These are phyloP conservation scores for Ottelia alismoides DNA, from an alignment of 106 monocot species.

Conservation along the genomic window DNA sequence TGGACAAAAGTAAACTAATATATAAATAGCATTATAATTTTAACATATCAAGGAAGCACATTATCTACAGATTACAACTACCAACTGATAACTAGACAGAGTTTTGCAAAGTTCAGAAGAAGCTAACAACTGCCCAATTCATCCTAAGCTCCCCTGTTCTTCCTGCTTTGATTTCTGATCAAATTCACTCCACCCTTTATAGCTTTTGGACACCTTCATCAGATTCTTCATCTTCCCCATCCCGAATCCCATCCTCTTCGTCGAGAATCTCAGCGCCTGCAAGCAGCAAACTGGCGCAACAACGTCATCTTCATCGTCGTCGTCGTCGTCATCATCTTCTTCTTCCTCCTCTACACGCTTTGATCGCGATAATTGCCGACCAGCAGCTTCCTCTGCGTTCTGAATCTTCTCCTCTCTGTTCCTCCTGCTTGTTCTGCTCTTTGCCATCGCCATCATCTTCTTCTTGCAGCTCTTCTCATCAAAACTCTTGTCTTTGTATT, in stretches of 20 bases:
- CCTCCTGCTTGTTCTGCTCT: not conserved
- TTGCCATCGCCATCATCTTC: constrained; percentile 7
- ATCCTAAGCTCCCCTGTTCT: too few species aligned
- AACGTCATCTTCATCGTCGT: constrained; percentile 23
- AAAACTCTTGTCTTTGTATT: not conserved
- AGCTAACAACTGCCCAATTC: too few species aligned
- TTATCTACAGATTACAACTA: too few species aligned
- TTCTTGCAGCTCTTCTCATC: constrained; percentile 4
- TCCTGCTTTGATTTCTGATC: constrained; percentile 10
- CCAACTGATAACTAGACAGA: too few species aligned
- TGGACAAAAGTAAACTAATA: too few species aligned
- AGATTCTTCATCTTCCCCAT: constrained; percentile 39
- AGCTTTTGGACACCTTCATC: constrained; percentile 41
- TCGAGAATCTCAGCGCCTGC: constrained; percentile 51
- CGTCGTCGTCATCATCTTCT: constrained; percentile 7
- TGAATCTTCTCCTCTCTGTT: not conserved
- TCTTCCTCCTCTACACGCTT: too few species aligned
- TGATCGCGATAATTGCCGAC: too few species aligned
- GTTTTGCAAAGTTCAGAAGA: too few species aligned
- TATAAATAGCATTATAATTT: too few species aligned
- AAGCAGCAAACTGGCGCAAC: constrained; percentile 51
- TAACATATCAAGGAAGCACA: too few species aligned
- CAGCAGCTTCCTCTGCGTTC: not conserved
- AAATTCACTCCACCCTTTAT: constrained; percentile 39
- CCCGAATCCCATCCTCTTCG: constrained; percentile 57